A percentile compares a stretch with the other conserved stretches of the same genome.
phyloP scores from a whole-genome alignment of 2,329 filamentous ascomycete genomes.

The Chrysoporthe austroafricana region DNA sequence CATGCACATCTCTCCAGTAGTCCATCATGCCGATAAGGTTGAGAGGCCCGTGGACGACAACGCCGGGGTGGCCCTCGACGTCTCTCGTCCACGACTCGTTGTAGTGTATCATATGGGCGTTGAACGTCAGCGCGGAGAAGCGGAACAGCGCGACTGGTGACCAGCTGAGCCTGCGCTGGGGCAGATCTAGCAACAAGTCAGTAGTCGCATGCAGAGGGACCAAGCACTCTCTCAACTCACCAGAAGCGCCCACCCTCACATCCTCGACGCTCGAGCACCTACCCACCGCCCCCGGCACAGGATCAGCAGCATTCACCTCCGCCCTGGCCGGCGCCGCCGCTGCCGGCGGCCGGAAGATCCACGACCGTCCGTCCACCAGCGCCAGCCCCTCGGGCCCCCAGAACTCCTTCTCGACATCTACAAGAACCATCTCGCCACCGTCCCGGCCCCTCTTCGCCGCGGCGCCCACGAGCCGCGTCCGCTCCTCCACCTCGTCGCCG shows the following conservation, averaged over 20 bases:
- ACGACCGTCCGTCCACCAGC: slow-evolving; percentile 57
- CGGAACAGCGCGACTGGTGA: slow-evolving; percentile 67
- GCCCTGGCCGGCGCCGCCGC: slow-evolving; percentile 1
- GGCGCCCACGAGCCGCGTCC: slow-evolving; percentile 37
- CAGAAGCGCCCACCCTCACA: slow-evolving; percentile 12
- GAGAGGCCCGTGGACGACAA: slow-evolving; percentile 81
- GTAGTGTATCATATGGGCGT: slow-evolving; percentile 84
- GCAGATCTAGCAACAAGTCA: slow-evolving; percentile 1
- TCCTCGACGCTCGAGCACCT: slow-evolving; percentile 20
- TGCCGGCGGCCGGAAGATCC: slow-evolving; percentile 24
- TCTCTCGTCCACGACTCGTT: slow-evolving; percentile 67
- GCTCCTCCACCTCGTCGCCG: slow-evolving; percentile 47
- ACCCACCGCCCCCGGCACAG: neutral
- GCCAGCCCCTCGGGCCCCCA: slow-evolving; percentile 54
- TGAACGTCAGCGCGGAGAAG: slow-evolving; percentile 84
- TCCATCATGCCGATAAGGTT: slow-evolving; percentile 75
- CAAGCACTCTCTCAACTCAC: slow-evolving; percentile 7
- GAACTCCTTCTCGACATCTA: slow-evolving; percentile 65
- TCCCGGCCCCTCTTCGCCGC: slow-evolving; percentile 57
- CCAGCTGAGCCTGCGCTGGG: slow-evolving; percentile 43
- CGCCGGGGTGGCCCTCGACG: slow-evolving; percentile 69
- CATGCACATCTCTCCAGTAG: slow-evolving; percentile 61
- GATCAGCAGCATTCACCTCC: neutral
- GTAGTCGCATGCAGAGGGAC: neutral
- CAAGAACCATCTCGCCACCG: slow-evolving; percentile 66